Percentiles rank a stretch among this genome's conserved stretches.
phyloP scores from a whole-genome alignment of 257 asterid species.

The Solanum chiquidenum region DNA sequence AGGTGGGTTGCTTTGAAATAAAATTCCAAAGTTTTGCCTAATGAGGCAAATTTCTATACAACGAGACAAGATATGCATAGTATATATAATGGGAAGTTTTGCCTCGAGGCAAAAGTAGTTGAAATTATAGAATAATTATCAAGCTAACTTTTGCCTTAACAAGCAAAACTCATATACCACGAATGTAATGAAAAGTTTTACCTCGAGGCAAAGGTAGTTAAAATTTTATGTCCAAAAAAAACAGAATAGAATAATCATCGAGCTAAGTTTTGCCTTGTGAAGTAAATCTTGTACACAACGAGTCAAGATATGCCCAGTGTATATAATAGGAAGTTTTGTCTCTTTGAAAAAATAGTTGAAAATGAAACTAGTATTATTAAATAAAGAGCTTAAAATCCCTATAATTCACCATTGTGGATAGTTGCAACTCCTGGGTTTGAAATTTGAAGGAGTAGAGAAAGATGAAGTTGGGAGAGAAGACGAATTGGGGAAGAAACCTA shows the following conservation, averaged over 20 bases:
- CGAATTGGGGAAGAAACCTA: too few species aligned
- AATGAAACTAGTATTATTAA: neutral
- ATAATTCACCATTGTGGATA: too few species aligned
- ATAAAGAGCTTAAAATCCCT: too few species aligned
- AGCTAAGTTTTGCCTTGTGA: neutral
- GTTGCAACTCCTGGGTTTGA: too few species aligned
- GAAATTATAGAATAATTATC: neutral
- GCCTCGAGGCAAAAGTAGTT: neutral
- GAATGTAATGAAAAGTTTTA: too few species aligned
- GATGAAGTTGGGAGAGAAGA: too few species aligned
- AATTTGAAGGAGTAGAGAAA: too few species aligned
- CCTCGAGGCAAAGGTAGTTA: neutral
- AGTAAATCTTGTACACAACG: neutral
- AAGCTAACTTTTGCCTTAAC: neutral
- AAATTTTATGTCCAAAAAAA: too few species aligned
- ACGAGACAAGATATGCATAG: neutral
- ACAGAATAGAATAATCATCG: neutral
- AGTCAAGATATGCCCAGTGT: neutral
- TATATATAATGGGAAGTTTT: neutral
- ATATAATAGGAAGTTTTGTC: neutral
- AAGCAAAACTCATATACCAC: neutral
- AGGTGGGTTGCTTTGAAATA: neutral
- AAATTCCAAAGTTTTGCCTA: neutral
- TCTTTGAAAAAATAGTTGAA: neutral
- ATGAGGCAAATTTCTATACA: neutral